Base-by-base conservation (phyloP, 2,329 filamentous ascomycete species). In the Alternaria atra region DNA sequence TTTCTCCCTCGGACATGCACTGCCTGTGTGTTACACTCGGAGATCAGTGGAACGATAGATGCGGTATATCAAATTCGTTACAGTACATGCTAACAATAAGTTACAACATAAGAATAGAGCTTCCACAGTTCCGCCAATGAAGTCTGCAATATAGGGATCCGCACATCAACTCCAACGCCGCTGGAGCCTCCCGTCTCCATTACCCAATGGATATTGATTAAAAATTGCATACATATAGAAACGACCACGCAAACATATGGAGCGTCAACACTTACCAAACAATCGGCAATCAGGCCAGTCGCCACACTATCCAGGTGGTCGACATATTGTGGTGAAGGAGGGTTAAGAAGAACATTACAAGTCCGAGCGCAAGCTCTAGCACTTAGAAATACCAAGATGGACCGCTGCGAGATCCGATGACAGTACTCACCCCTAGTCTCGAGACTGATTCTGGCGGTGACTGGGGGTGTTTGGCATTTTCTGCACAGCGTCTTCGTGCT, bases 221-320 rank as follows among this genome's bases (percentile, higher is more conserved):
- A 30, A n/a, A n/a, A 17, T 10, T 15, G n/a, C 6, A 32, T 8
- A 43, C 17, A 23, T 30, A 53, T 6, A 17, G 20, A 34, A 15
- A n/a, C 9, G 13, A 25, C 3, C 25, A 13, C 6, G 7, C 20
- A 23, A 25, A 13, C 12, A 39, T 23, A 20, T 27, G 39, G 12
- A 29, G 9, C 30, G 17, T 17, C 39, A 37, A 23, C 8, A 12
- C 46, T 8, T 30, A 58, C 32, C 30, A n/a, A 44, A 30, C 5
- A 40, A 20, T 2, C 30, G 37, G 4, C 5, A 29, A 23, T 15
- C 2, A 23, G 27, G 10, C n/a, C 5, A n/a, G 43, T 39, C 29
- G 37, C 35, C 52, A 53, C 52, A 43, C 43, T 43, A 23, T 23
- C 47, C 52, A 50, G 48, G 30, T 40, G 37, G 35, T 13, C 47